phyloP scores from a whole-genome alignment of 768 basidiomycete species.

The Exsudoporus frostii region DNA sequence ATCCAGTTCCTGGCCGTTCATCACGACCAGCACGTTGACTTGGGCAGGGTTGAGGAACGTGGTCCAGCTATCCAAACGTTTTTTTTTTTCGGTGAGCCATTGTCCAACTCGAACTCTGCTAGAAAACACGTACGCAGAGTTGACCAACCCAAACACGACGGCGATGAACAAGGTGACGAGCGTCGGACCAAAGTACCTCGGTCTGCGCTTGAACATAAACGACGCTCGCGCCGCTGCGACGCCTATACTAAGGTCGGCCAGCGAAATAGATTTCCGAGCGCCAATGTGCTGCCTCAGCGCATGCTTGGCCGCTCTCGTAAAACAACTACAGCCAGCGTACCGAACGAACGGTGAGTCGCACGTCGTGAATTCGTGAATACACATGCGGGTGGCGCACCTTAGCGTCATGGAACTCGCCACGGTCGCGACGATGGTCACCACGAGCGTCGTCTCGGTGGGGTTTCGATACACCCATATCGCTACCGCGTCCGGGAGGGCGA shows the following conservation, averaged over 20 bases:
- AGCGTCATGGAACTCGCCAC: not conserved
- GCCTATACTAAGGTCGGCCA: not conserved
- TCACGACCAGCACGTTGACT: not conserved
- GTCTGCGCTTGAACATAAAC: not conserved
- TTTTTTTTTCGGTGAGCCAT: too few relatives aligned
- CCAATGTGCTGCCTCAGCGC: not conserved
- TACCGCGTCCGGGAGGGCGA: not conserved
- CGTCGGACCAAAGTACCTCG: not conserved
- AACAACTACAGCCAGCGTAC: too few relatives aligned
- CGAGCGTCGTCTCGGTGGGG: not conserved
- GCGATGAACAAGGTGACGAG: not conserved
- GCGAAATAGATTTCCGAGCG: not conserved
- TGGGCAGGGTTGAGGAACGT: not conserved
- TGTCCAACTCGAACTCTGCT: too few relatives aligned
- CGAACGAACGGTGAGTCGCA: too few relatives aligned
- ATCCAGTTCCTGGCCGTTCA: not conserved
- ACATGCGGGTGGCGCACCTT: too few relatives aligned
- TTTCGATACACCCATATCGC: not conserved
- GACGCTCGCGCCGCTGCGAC: not conserved
- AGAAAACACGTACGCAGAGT: not conserved
- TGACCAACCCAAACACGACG: not conserved
- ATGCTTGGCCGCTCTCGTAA: not conserved
- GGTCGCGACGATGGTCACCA: not conserved
- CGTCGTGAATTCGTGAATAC: too few relatives aligned
- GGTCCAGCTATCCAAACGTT: not conserved